Percentiles rank a stretch among this genome's conserved stretches.
Conservation (phyloP, 108 stramenopile species). For the Cyclostephanos invisitatus region DNA sequence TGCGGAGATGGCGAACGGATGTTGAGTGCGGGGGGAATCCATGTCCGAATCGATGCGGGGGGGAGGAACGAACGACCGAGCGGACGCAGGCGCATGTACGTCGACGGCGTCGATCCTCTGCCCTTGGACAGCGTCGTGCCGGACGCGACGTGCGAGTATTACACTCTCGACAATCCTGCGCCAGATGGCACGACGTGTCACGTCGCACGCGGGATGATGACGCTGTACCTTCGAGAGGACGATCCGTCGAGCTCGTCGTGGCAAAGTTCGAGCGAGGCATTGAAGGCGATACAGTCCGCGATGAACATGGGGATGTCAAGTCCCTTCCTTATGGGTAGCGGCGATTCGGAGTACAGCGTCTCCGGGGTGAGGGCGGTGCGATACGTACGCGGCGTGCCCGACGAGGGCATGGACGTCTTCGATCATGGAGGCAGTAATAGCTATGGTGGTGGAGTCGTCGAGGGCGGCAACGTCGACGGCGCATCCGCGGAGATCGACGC, state of each 20-base stretch:
- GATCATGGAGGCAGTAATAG: slow-evolving; percentile 6
- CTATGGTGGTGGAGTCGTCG: not conserved
- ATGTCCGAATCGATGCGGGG: not conserved
- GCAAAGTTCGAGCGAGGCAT: slow-evolving; percentile 29
- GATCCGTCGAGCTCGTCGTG: not conserved
- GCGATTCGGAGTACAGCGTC: slow-evolving; percentile 7
- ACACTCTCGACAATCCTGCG: not conserved
- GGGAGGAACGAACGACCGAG: not conserved
- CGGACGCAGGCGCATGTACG: slow-evolving; percentile 7
- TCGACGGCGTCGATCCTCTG: slow-evolving; percentile 18
- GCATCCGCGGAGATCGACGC: not conserved
- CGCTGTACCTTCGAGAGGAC: slow-evolving; percentile 43
- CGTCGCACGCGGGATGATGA: slow-evolving; percentile 28
- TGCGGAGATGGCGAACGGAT: not conserved
- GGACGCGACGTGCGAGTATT: slow-evolving; percentile 20
- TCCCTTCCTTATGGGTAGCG: slow-evolving; percentile 21
- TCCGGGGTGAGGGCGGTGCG: slow-evolving; percentile 27
- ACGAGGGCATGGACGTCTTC: slow-evolving; percentile 9
- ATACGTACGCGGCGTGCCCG: slow-evolving; percentile 23
- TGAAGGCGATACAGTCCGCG: slow-evolving; percentile 22
- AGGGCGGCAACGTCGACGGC: not conserved
- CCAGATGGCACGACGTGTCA: slow-evolving; percentile 14
- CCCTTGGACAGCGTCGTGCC: slow-evolving; percentile 10
- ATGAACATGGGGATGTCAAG: slow-evolving; percentile 26
- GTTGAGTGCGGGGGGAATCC: not conserved